A percentile compares a stretch with the other conserved stretches of the same genome.
These are phyloP conservation scores for Pythium aphanidermatum DNA, from an alignment of 352 stramenopile species.

Conservation along the genomic window DNA sequence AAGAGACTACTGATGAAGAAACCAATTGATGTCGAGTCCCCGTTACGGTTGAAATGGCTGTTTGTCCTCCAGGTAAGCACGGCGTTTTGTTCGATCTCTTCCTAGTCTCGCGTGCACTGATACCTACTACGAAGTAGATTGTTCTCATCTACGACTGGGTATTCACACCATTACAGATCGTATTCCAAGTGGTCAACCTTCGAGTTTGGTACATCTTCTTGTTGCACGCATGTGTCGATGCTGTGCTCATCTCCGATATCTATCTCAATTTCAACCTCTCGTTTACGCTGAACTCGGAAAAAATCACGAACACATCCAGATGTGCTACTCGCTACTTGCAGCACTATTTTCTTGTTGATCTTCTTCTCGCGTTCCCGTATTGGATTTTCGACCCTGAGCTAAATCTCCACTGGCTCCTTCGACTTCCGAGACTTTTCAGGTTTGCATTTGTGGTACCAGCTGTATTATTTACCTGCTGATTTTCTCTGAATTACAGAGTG, in stretches of 20 bases:
- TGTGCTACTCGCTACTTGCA: constrained; percentile 34
- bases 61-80: constrained; percentile 12
- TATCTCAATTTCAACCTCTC: constrained; percentile 56
- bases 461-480: constrained; percentile 2
- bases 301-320: constrained; percentile 33
- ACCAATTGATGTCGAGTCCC: constrained; percentile 44
- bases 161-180: constrained; percentile 40
- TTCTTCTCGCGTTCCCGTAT: constrained; percentile 38
- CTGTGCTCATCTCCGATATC: constrained; percentile 32
- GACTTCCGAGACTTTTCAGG: constrained; percentile 34
- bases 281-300: constrained; percentile 40
- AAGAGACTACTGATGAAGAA: constrained; percentile 4
- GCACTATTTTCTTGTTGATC: constrained; percentile 32
- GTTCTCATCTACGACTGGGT: constrained; percentile 30
- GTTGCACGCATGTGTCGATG: constrained; percentile 26
- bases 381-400: not conserved
- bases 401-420: constrained; percentile 16
- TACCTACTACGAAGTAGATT: not conserved
- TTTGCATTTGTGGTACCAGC: constrained; percentile 23
- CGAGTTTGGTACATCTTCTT: constrained; percentile 19
- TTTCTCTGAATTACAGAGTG: not conserved
- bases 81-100: not conserved
- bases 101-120: not conserved
- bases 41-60: constrained; percentile 41
- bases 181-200: constrained; percentile 32